Conservation (phyloP, 1,284 basidiomycete genomes). For the Trametes hirsuta region DNA sequence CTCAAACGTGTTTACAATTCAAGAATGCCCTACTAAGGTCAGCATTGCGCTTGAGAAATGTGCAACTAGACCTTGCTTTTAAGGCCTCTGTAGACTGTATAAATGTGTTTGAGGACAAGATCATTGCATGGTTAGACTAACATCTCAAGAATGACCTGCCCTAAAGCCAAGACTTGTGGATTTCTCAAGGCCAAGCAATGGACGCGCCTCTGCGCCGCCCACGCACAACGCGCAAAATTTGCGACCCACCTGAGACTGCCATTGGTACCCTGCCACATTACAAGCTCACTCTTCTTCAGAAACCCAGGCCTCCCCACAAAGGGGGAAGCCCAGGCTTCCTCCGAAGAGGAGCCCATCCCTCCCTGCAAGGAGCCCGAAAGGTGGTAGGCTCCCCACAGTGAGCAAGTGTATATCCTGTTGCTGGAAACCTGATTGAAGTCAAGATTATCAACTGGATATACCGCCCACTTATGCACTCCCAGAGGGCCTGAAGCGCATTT, state of each 20-base stretch:
- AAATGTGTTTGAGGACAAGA: not conserved
- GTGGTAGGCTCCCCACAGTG: not conserved
- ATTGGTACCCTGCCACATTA: not conserved
- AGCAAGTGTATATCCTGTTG: not conserved
- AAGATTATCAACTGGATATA: not conserved
- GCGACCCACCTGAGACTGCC: not conserved
- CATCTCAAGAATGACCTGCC: not conserved
- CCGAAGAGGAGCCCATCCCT: slow-evolving; percentile 4
- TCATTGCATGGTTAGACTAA: not conserved
- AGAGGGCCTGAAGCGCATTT: not conserved
- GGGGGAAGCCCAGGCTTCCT: slow-evolving; percentile 2
- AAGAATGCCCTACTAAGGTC: not conserved
- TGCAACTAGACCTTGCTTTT: not conserved
- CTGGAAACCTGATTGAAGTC: not conserved
- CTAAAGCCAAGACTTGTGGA: not conserved
- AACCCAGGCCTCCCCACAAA: not conserved
- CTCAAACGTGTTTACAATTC: not conserved
- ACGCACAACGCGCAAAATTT: not conserved
- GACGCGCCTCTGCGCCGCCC: not conserved
- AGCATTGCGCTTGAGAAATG: not conserved
- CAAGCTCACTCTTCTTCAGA: not conserved
- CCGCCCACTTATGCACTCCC: not conserved
- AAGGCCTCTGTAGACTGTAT: not conserved
- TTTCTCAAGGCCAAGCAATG: not conserved
- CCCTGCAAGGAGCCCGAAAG: slow-evolving; percentile 1